phyloP scores from a whole-genome alignment of 768 basidiomycete genomes.

The Phanerodontia chrysosporium region DNA sequence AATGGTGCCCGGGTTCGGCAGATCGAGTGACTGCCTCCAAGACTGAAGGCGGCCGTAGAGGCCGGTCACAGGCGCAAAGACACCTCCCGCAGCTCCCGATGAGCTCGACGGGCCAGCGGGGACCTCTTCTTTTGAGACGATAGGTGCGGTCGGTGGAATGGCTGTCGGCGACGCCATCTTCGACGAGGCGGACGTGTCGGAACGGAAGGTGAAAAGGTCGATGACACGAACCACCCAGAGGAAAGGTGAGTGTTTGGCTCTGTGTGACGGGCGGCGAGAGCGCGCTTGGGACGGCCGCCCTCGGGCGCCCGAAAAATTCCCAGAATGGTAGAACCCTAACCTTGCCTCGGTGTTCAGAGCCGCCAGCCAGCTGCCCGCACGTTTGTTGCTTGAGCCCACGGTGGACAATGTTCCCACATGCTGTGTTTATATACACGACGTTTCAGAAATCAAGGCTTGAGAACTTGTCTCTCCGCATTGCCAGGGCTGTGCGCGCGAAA shows the following conservation, averaged over 20 bases:
- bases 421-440: not conserved
- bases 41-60: slow-evolving; percentile 69
- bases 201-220: not conserved
- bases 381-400: no score
- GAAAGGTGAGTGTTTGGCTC: slow-evolving; percentile 2
- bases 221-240: slow-evolving; percentile 6
- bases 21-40: slow-evolving; percentile 77
- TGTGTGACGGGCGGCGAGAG: slow-evolving; percentile 1
- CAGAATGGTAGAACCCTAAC: not conserved
- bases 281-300: slow-evolving; percentile 1
- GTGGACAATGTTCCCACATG: not conserved
- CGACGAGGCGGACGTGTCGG: not conserved
- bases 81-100: not conserved
- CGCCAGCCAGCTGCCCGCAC: no score
- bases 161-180: slow-evolving; percentile 3
- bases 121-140: slow-evolving; percentile 4
- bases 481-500: not conserved
- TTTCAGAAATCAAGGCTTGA: not conserved
- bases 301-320: slow-evolving; percentile 3
- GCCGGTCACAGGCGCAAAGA: slow-evolving; percentile 52
- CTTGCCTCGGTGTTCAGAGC: not conserved
- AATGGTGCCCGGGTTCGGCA: slow-evolving; percentile 88
- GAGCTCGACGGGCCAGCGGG: slow-evolving; percentile 12
- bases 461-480: not conserved
- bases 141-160: not conserved